These are phyloP conservation scores for Globisporangium camurandrum DNA, from an alignment of 352 stramenopile species.

Conservation along the genomic window DNA sequence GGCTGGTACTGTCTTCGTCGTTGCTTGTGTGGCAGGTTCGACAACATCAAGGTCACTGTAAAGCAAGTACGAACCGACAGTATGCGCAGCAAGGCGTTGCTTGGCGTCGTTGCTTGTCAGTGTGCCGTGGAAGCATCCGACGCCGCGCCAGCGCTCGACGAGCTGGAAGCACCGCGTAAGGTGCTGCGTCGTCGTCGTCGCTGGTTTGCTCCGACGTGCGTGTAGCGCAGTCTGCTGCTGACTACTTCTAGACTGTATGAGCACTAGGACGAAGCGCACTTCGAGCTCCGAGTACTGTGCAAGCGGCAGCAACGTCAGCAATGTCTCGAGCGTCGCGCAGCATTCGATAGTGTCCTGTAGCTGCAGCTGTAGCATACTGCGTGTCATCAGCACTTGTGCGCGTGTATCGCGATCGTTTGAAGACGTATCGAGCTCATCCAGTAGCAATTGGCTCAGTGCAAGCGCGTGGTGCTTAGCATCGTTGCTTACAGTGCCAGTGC, in stretches of 20 bases:
- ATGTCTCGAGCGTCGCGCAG: slow-evolving; percentile 14
- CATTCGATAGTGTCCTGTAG: slow-evolving; percentile 11
- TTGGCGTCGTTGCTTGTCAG: slow-evolving; percentile 24
- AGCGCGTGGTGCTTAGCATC: slow-evolving; percentile 9
- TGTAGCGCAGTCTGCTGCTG: too few relatives aligned
- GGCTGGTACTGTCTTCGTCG: not conserved
- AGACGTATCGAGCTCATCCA: not conserved
- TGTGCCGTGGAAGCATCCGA: slow-evolving; percentile 47
- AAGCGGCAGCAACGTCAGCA: slow-evolving; percentile 13
- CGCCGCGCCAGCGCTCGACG: slow-evolving; percentile 41
- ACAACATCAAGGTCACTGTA: slow-evolving; percentile 12
- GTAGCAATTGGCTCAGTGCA: not conserved
- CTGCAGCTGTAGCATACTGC: slow-evolving; percentile 34
- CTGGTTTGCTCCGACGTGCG: not conserved
- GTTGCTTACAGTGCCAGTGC: too few relatives aligned
- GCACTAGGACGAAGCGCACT: slow-evolving; percentile 24
- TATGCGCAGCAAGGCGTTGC: slow-evolving; percentile 14
- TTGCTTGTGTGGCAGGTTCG: too few relatives aligned
- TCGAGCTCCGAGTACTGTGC: slow-evolving; percentile 22
- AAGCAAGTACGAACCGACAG: slow-evolving; percentile 39
- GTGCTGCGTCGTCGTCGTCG: not conserved
- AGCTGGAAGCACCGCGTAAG: slow-evolving; percentile 35
- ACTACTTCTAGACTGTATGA: slow-evolving; percentile 12
- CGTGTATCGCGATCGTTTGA: slow-evolving; percentile 2
- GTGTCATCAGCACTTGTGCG: slow-evolving; percentile 32